Evolutionary conservation across 2,329 filamentous ascomycete species (phyloP).

Genomic region (Herpotrichia juniperi): DNA sequence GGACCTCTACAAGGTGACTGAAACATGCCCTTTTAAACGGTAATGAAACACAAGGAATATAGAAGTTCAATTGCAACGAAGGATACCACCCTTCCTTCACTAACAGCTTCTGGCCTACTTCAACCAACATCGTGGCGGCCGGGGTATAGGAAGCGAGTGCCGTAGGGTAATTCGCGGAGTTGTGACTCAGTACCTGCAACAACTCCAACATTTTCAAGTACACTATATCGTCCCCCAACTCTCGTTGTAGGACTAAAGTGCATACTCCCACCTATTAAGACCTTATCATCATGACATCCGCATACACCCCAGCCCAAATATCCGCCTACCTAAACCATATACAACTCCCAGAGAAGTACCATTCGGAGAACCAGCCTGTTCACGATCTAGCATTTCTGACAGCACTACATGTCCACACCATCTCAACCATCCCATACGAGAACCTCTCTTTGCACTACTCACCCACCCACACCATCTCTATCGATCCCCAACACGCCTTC

Average conservation of each 20-base stretch:
- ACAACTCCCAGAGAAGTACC: slow-evolving; percentile 29
- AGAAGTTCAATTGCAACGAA: too few species aligned
- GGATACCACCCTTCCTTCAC: too few species aligned
- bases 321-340: slow-evolving; percentile 41
- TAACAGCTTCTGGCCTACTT: too few species aligned
- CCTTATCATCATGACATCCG: slow-evolving; percentile 16
- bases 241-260: background rate
- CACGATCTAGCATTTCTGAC: slow-evolving; percentile 44
- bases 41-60: too few species aligned
- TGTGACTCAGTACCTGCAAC: too few species aligned
- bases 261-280: background rate
- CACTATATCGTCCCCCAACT: background rate
- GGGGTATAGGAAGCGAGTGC: too few species aligned
- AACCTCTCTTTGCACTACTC: slow-evolving; percentile 62
- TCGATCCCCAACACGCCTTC: slow-evolving; percentile 57
- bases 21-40: too few species aligned
- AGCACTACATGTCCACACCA: slow-evolving; percentile 53
- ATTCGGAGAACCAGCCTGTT: slow-evolving; percentile 18
- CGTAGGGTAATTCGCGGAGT: too few species aligned
- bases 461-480: slow-evolving; percentile 32
- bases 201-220: too few species aligned
- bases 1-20: too few species aligned
- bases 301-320: slow-evolving; percentile 37
- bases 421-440: slow-evolving; percentile 62
- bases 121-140: too few species aligned